phyloP scores from a whole-genome alignment of 2,329 filamentous ascomycete genomes.

The Leptographium galeiforme region DNA sequence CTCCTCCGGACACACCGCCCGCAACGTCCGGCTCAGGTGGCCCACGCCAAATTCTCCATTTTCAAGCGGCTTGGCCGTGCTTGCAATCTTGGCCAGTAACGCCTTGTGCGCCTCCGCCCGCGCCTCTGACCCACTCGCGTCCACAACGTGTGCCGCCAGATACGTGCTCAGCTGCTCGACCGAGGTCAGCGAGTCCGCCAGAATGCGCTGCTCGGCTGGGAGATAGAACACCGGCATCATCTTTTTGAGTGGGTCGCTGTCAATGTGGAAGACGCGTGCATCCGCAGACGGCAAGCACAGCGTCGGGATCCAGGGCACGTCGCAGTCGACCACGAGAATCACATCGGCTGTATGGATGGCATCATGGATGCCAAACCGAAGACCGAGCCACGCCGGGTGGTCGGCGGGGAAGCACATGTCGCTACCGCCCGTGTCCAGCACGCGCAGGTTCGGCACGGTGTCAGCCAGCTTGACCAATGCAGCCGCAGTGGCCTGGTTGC shows the following conservation, averaged over 20 bases:
- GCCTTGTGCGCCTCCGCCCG: conserved; percentile 45
- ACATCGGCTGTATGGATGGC: conserved; percentile 65
- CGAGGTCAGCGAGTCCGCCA: conserved; percentile 49
- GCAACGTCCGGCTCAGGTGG: conserved; percentile 24
- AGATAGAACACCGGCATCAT: conserved; percentile 65
- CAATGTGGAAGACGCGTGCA: conserved; percentile 48
- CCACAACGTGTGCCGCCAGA: conserved; percentile 30
- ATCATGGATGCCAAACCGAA: conserved; percentile 63
- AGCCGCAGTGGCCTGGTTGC: conserved; percentile 49
- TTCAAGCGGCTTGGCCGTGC: conserved; percentile 35
- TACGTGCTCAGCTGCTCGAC: conserved; percentile 57
- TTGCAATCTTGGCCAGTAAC: conserved; percentile 45
- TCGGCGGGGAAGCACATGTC: conserved; percentile 71
- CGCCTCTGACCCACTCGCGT: conserved; percentile 31
- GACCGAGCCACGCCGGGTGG: conserved; percentile 54
- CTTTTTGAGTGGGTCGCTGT: conserved; percentile 54
- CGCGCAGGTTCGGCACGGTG: conserved; percentile 52
- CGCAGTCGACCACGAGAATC: conserved; percentile 76
- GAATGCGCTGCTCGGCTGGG: conserved; percentile 49
- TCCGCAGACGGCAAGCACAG: conserved; percentile 41
- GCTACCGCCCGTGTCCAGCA: conserved; percentile 63
- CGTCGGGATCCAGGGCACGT: conserved; percentile 89
- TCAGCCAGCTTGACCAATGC: conserved; percentile 56
- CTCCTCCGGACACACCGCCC: conserved; percentile 24
- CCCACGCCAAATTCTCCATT: conserved; percentile 49